phyloP scores from a whole-genome alignment of 176 grass and related monocot species.

The Poa annua region DNA sequence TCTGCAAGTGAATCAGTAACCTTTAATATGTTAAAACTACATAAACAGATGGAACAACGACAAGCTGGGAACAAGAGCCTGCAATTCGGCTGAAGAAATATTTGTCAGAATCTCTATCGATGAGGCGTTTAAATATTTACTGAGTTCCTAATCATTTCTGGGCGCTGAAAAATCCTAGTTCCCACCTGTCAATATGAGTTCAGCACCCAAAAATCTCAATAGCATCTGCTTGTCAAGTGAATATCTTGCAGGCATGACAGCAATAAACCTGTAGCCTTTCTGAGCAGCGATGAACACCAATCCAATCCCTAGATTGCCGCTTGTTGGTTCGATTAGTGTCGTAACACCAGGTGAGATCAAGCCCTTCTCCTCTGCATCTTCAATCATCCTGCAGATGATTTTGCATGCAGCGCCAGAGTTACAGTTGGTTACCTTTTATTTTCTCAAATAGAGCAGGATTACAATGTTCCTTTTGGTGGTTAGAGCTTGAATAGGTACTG shows the following conservation, averaged over 20 bases:
- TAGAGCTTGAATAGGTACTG: not conserved
- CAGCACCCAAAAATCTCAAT: constrained; percentile 65
- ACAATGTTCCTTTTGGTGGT: not conserved
- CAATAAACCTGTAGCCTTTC: constrained; percentile 74
- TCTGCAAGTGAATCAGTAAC: not conserved
- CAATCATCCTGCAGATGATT: constrained; percentile 67
- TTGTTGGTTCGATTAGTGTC: constrained; percentile 67
- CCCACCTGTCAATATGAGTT: constrained; percentile 70
- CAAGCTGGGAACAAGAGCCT: not conserved
- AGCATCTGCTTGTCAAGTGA: constrained; percentile 85
- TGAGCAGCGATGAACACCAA: constrained; percentile 51
- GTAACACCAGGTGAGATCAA: constrained; percentile 71
- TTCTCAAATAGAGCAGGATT: not conserved
- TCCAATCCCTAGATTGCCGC: constrained; percentile 79
- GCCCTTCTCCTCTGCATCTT: constrained; percentile 85
- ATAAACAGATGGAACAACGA: not conserved
- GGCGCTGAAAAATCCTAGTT: not conserved
- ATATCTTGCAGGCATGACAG: constrained; percentile 68
- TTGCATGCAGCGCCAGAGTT: not conserved
- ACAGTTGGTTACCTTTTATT: not conserved
- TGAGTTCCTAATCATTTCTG: not conserved
- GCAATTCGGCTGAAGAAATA: constrained; percentile 9
- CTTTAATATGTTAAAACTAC: not conserved
- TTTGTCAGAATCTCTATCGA: not conserved
- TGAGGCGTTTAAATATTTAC: not conserved